phyloP scores from a whole-genome alignment of 495 filamentous ascomycete species.

The Podospora appendiculata region DNA sequence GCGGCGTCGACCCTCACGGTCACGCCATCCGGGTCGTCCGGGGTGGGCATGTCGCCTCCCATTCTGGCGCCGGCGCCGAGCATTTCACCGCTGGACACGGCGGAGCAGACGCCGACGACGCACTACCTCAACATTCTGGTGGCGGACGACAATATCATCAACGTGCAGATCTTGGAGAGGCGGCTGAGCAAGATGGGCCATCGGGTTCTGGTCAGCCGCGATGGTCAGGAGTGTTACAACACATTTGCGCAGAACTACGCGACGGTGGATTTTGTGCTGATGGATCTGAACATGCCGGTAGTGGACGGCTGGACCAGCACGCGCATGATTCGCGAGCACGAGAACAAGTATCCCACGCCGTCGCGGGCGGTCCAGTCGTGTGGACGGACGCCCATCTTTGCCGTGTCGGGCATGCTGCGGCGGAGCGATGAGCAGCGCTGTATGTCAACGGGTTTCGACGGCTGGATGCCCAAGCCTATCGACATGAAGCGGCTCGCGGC shows the following conservation, averaged over 20 bases:
- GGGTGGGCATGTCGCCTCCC: constrained; percentile 2
- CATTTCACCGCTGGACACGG: constrained; percentile 5
- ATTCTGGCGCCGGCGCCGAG: constrained; percentile 9
- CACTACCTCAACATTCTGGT: constrained; percentile 56
- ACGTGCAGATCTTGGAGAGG: constrained; percentile 70
- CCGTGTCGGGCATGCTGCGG: constrained; percentile 13
- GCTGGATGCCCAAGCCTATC: constrained; percentile 67
- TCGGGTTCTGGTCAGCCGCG: constrained; percentile 57
- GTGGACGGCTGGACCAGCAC: constrained; percentile 15
- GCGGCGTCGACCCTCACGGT: neutral
- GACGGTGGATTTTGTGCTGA: constrained; percentile 15
- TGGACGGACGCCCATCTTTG: constrained; percentile 16
- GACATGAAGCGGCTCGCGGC: constrained; percentile 41
- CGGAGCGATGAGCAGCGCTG: constrained; percentile 11
- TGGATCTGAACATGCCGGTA: constrained; percentile 19
- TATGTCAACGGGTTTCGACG: constrained; percentile 44
- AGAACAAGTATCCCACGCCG: constrained; percentile 5
- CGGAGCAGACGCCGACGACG: constrained; percentile 4
- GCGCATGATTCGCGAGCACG: constrained; percentile 12
- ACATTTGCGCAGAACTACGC: constrained; percentile 34
- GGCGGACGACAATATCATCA: constrained; percentile 79
- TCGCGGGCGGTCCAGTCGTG: constrained; percentile 12
- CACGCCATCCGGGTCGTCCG: constrained; percentile 1
- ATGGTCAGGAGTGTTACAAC: constrained; percentile 70
- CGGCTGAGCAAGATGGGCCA: constrained; percentile 67